Evolutionary conservation across 179 eudicot species (phyloP), one percentile per base, ranked within the genome.

Genomic region (Carnegiea gigantea): DNA sequence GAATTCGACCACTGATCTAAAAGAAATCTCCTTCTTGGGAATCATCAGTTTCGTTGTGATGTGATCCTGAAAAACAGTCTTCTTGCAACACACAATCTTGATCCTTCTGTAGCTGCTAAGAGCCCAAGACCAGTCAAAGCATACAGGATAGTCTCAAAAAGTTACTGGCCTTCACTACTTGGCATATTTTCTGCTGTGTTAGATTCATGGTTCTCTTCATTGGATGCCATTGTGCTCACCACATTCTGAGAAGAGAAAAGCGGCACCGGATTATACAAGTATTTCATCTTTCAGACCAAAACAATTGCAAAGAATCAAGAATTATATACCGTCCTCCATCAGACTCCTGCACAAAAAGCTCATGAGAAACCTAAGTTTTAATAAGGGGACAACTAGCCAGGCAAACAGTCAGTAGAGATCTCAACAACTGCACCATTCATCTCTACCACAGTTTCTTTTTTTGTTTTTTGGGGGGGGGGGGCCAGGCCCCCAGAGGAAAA

Each of bases 131-230:
- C 40, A 67, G 26, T 26, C 72, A 67, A 14, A 67, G 72, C 72
- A 28, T 67, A 18, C 40, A 67, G 40, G 40, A 28, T 67, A 0
- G 72, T 30, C 40, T 30, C 72, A 28, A 14, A 65, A 67, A 28
- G 40, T 67, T 67, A 67, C 40, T 26, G 72, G 3, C 38, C 40
- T 67, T 67, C 38, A 67, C 40, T 12, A 1, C 72, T 67, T 67
- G 18, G 40, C 21, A 67, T 67, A 28, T 3, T 13, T 28, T 18
- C 72, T 67, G 12, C 38, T 12, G 7, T 1, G 40, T 67, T 28
- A 67, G 72, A 67, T 5, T 67, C 72, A 28, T 67, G 18, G 40
- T 67, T 67, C 8, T 67, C 72, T 67, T 67, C 72, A 67, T 67
- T 67, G 12, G 6, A 67, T 2, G 72, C 38, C 15, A 67, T 7